Percentiles rank a stretch among this genome's conserved stretches.
Conservation (phyloP, 2,329 filamentous ascomycete genomes). For the Colletotrichum sp. region DNA sequence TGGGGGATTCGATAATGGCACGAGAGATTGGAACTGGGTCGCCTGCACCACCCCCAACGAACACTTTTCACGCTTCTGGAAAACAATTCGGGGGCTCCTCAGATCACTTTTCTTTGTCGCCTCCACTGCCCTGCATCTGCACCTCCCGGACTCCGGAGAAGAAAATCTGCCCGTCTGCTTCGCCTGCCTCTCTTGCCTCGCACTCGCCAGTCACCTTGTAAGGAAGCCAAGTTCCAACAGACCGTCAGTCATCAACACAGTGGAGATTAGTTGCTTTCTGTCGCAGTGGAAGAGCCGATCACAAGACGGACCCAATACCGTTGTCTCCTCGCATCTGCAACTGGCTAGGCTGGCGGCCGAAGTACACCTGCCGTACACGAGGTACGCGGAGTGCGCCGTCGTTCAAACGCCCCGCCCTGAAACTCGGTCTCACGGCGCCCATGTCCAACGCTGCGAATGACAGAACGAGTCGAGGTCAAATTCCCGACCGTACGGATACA, state of each 20-base stretch:
- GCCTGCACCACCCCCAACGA: background rate
- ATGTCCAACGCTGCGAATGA: background rate
- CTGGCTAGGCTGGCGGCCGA: background rate
- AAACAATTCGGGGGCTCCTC: constrained; percentile 7
- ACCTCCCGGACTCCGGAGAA: background rate
- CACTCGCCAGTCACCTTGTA: background rate
- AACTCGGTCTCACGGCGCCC: background rate
- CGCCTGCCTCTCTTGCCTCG: background rate
- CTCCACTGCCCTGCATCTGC: background rate
- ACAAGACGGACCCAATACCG: background rate
- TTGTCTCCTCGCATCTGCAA: background rate
- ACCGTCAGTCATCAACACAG: background rate
- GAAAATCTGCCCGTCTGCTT: background rate
- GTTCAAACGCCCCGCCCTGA: background rate
- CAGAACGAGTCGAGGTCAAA: background rate
- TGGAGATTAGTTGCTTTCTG: background rate
- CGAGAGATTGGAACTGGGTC: background rate
- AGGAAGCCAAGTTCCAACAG: background rate
- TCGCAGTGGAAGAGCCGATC: background rate
- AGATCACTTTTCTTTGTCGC: background rate
- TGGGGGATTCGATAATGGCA: background rate
- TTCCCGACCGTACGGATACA: background rate
- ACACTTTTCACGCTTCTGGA: constrained; percentile 8
- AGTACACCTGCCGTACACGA: background rate
- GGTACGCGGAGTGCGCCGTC: background rate